Percentiles rank a stretch among this genome's conserved stretches.
Conservation (phyloP, 495 filamentous ascomycete species). For the Parathielavia hyrcaniae region DNA sequence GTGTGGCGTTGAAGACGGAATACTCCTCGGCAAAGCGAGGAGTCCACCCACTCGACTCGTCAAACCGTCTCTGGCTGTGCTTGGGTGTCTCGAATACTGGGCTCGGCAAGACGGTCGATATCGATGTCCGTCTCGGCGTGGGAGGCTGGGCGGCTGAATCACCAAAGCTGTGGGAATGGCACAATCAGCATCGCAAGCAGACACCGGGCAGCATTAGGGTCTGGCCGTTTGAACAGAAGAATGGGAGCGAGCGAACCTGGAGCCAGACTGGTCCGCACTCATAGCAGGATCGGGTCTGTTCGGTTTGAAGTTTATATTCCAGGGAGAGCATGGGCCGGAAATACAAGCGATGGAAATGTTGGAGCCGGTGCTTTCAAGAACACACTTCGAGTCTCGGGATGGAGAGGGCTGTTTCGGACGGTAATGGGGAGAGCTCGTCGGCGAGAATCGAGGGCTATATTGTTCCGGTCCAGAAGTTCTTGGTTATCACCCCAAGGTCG, state of each 20-base stretch:
- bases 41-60: conserved; percentile 47
- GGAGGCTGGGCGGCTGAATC: conserved; percentile 71
- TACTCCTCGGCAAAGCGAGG: conserved; percentile 53
- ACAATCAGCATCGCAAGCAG: conserved; percentile 29
- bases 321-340: conserved; percentile 22
- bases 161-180: conserved; percentile 56
- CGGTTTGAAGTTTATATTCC: conserved; percentile 22
- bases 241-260: conserved; percentile 52
- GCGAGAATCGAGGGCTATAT: not conserved
- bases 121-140: conserved; percentile 70
- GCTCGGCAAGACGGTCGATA: conserved; percentile 55
- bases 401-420: not conserved
- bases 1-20: conserved; percentile 52
- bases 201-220: conserved; percentile 7
- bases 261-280: conserved; percentile 68
- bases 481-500: conserved; percentile 11
- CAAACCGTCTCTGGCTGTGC: conserved; percentile 40
- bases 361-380: not conserved
- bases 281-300: conserved; percentile 49
- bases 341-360: conserved; percentile 7
- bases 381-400: conserved; percentile 7
- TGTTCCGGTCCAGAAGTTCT: not conserved
- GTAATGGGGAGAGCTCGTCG: conserved; percentile 1
- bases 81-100: conserved; percentile 63
- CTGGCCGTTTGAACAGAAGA: conserved; percentile 10